Conservation (phyloP, 75 land plant genomes). For the Adiantum capillusveneris region DNA sequence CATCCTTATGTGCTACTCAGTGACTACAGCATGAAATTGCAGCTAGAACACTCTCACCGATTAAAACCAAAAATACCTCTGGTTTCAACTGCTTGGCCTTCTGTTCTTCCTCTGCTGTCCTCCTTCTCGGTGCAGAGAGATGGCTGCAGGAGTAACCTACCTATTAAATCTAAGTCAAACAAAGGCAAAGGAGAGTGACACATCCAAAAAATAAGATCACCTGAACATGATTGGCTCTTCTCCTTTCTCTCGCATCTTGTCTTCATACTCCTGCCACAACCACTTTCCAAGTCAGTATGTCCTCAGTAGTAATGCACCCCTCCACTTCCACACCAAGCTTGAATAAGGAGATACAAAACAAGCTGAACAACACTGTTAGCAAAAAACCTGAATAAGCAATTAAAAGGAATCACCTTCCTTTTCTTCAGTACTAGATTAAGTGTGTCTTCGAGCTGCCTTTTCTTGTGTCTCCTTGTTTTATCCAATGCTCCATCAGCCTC, state of each 20-base stretch:
- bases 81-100: slow-evolving; percentile 70
- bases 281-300: too few relatives aligned
- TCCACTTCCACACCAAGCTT: too few relatives aligned
- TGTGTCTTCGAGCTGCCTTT: slow-evolving; percentile 97
- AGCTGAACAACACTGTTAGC: too few relatives aligned
- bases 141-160: slow-evolving; percentile 48
- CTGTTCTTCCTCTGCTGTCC: slow-evolving; percentile 84
- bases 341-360: too few relatives aligned
- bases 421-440: slow-evolving; percentile 88
- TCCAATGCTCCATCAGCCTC: slow-evolving; percentile 99
- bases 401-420: slow-evolving; percentile 74
- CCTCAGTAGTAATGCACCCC: too few relatives aligned
- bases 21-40: neutral
- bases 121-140: slow-evolving; percentile 65
- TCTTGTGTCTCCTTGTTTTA: slow-evolving; percentile 97
- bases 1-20: too few relatives aligned
- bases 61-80: slow-evolving; percentile 42
- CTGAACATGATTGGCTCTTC: slow-evolving; percentile 99
- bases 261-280: slow-evolving; percentile 81
- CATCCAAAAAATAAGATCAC: slow-evolving; percentile 23
- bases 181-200: slow-evolving; percentile 9
- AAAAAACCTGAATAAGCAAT: too few relatives aligned
- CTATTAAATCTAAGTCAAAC: slow-evolving; percentile 2
- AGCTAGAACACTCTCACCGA: too few relatives aligned
- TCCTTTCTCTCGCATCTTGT: slow-evolving; percentile 95